These are phyloP conservation scores for Colletotrichum tabaci DNA, from an alignment of 2,329 filamentous ascomycete species.

Conservation along the genomic window DNA sequence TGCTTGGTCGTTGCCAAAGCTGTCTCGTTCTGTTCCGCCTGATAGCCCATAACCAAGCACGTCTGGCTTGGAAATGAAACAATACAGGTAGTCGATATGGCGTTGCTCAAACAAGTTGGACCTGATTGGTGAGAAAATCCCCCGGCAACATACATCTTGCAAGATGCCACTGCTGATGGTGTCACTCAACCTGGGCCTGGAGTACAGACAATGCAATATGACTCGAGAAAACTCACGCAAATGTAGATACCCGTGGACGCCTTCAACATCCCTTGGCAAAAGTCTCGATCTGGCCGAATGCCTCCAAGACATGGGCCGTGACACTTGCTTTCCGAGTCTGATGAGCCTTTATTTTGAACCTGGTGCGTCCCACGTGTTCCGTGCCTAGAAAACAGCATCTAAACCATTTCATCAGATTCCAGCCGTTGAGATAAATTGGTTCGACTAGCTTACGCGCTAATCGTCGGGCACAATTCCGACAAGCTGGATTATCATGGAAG, in stretches of 20 bases:
- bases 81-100: too few species aligned
- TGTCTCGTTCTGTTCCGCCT: neutral
- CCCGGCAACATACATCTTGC: neutral
- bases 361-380: neutral
- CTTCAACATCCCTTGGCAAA: neutral
- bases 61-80: neutral
- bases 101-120: too few species aligned
- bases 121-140: neutral
- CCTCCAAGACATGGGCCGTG: neutral
- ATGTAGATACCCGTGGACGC: neutral
- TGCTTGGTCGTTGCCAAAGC: neutral
- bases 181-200: too few species aligned
- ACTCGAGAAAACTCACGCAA: neutral
- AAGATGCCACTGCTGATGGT: neutral
- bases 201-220: neutral
- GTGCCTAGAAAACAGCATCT: neutral
- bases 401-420: neutral
- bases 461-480: slow-evolving; percentile 3
- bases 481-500: slow-evolving; percentile 5
- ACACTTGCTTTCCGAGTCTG: neutral
- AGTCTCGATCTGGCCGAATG: slow-evolving; percentile 8
- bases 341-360: neutral
- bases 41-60: too few species aligned
- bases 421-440: neutral
- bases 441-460: slow-evolving; percentile 1